These are phyloP conservation scores for Lepidium didymum DNA, from an alignment of 345 rosid species.

Conservation along the genomic window DNA sequence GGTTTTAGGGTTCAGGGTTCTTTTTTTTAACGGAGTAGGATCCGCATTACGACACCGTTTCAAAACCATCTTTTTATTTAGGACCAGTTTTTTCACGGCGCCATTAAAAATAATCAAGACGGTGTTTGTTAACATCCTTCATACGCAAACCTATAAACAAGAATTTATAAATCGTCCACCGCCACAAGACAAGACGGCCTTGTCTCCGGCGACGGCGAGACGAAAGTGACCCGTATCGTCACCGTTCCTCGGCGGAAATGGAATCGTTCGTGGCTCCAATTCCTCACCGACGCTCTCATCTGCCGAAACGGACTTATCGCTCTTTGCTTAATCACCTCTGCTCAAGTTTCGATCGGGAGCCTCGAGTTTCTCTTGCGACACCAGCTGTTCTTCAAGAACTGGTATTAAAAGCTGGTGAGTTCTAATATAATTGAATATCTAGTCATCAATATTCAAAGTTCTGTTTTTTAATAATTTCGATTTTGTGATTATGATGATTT, in stretches of 20 bases:
- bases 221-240: neutral
- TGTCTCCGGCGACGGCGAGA: slow-evolving; percentile 1
- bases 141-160: neutral
- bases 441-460: neutral
- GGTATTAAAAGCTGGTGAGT: slow-evolving; percentile 8
- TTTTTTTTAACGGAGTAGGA: neutral
- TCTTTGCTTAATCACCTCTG: slow-evolving; percentile 37
- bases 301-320: slow-evolving; percentile 37
- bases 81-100: neutral
- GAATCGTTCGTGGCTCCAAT: neutral
- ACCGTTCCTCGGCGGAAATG: neutral
- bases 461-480: neutral
- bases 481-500: neutral
- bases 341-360: slow-evolving; percentile 39
- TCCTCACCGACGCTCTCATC: slow-evolving; percentile 5
- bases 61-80: neutral
- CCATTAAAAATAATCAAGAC: slow-evolving; percentile 6
- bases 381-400: slow-evolving; percentile 27
- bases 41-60: slow-evolving; percentile 5
- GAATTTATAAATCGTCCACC: neutral
- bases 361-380: slow-evolving; percentile 35
- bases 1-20: slow-evolving; percentile 25
- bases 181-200: slow-evolving; percentile 10
- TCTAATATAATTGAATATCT: neutral
- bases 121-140: neutral